Conservation (phyloP, 2,329 filamentous ascomycete species). For the Colletotrichum acutatum region DNA sequence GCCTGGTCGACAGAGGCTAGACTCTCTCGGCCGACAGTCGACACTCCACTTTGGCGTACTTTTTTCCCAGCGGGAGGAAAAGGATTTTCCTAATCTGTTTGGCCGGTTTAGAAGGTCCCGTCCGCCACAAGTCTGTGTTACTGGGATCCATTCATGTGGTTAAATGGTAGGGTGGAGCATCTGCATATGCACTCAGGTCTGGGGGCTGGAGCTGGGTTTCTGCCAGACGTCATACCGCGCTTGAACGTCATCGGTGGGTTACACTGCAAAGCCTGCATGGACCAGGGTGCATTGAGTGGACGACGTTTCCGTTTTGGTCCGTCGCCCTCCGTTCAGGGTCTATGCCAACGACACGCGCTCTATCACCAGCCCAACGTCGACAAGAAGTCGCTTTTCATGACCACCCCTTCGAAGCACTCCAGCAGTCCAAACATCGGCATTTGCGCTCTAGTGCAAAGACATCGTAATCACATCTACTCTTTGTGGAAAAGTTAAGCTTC, state of each 20-base stretch:
- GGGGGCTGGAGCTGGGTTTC: slow-evolving; percentile 21
- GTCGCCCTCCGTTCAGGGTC: slow-evolving; percentile 12
- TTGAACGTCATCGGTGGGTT: slow-evolving; percentile 33
- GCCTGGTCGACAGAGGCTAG: slow-evolving; percentile 28
- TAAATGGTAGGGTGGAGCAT: slow-evolving; percentile 21
- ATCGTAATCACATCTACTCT: not conserved
- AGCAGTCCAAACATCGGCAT: not conserved
- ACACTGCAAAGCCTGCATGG: slow-evolving; percentile 23
- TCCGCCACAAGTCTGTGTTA: slow-evolving; percentile 9
- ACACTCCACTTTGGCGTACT: slow-evolving; percentile 7
- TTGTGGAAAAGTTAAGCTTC: not conserved
- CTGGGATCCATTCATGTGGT: slow-evolving; percentile 28
- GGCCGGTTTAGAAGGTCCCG: slow-evolving; percentile 4
- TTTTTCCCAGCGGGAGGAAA: slow-evolving; percentile 7
- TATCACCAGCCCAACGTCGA: not conserved
- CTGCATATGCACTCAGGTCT: slow-evolving; percentile 31
- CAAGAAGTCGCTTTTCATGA: not conserved
- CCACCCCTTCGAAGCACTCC: not conserved
- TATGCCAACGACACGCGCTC: slow-evolving; percentile 9
- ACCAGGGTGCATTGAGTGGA: slow-evolving; percentile 12
- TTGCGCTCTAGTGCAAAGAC: not conserved
- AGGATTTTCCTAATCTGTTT: slow-evolving; percentile 18
- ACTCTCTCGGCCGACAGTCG: slow-evolving; percentile 24
- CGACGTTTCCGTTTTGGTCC: slow-evolving; percentile 30
- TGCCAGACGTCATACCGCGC: slow-evolving; percentile 33